A percentile compares a stretch with the other conserved stretches of the same genome.
Conservation (phyloP, 2,329 filamentous ascomycete species). For the Cercospora nicotianae region DNA sequence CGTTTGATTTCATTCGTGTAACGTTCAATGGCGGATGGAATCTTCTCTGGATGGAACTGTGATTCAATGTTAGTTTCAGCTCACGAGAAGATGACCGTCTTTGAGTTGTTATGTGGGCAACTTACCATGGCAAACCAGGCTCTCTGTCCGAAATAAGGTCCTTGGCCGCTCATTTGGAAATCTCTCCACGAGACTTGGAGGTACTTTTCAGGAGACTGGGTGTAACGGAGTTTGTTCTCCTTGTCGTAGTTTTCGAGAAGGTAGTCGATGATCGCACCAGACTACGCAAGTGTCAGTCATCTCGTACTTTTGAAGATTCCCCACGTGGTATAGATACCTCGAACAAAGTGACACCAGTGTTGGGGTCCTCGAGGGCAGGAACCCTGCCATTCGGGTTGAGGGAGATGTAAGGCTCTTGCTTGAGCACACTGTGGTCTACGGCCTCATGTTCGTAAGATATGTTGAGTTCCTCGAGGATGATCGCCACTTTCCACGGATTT, state of each 20-base stretch:
- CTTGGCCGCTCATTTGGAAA: slow-evolving; percentile 36
- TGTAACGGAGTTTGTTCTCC: slow-evolving; percentile 32
- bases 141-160: slow-evolving; percentile 47
- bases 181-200: slow-evolving; percentile 34
- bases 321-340: slow-evolving; percentile 25
- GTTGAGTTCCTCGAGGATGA: slow-evolving; percentile 48
- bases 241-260: slow-evolving; percentile 38
- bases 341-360: slow-evolving; percentile 45
- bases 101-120: slow-evolving; percentile 8
- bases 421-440: slow-evolving; percentile 45
- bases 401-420: slow-evolving; percentile 42
- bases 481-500: slow-evolving; percentile 48
- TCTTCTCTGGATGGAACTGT: slow-evolving; percentile 20
- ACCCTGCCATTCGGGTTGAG: slow-evolving; percentile 47
- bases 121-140: slow-evolving; percentile 47
- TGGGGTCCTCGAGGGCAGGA: slow-evolving; percentile 49
- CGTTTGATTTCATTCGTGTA: slow-evolving; percentile 49
- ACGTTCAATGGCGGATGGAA: slow-evolving; percentile 46
- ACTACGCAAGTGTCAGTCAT: slow-evolving; percentile 7
- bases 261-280: slow-evolving; percentile 34
- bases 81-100: too few species aligned
- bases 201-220: slow-evolving; percentile 29
- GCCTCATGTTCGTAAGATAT: slow-evolving; percentile 44
- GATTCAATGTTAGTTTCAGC: neutral
- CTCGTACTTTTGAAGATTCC: neutral